Evolutionary conservation across 1,139 yeast genomes (phyloP).

Genomic region (Saccharomyces hybrid): DNA sequence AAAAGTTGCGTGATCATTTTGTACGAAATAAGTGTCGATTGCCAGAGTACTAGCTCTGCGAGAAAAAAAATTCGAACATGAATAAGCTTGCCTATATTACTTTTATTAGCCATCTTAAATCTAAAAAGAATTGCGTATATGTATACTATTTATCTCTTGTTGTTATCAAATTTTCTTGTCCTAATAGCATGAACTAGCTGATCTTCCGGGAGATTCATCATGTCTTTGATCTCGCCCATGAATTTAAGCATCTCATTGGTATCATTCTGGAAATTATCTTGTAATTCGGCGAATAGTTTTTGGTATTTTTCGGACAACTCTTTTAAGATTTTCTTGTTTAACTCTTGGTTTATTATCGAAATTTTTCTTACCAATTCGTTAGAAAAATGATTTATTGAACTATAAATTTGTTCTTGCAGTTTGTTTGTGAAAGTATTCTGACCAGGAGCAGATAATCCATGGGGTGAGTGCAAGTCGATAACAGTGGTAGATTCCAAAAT

Average conservation of each 20-base stretch:
- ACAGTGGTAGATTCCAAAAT: slow-evolving; percentile 15
- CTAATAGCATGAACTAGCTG: slow-evolving; percentile 29
- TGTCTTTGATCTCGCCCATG: slow-evolving; percentile 30
- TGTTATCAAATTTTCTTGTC: slow-evolving; percentile 8
- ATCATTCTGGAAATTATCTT: slow-evolving; percentile 31
- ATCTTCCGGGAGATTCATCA: slow-evolving; percentile 33
- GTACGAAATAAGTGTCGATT: slow-evolving; percentile 6
- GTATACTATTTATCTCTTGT: neutral
- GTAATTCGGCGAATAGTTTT: slow-evolving; percentile 28
- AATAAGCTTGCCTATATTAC: neutral
- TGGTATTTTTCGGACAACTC: slow-evolving; percentile 34
- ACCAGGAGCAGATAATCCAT: slow-evolving; percentile 3
- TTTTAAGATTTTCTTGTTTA: slow-evolving; percentile 30
- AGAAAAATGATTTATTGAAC: slow-evolving; percentile 31
- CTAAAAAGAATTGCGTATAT: neutral
- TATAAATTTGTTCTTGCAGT: slow-evolving; percentile 33
- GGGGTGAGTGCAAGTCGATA: slow-evolving; percentile 4
- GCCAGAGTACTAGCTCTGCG: neutral
- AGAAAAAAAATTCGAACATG: neutral
- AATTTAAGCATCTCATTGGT: slow-evolving; percentile 32
- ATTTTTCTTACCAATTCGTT: slow-evolving; percentile 32
- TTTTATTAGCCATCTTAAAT: neutral
- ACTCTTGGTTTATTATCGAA: slow-evolving; percentile 32
- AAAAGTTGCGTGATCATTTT: slow-evolving; percentile 16
- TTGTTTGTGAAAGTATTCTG: slow-evolving; percentile 28